Base-by-base conservation (phyloP, 2,329 filamentous ascomycete species). In the Fusarium sp. region DNA sequence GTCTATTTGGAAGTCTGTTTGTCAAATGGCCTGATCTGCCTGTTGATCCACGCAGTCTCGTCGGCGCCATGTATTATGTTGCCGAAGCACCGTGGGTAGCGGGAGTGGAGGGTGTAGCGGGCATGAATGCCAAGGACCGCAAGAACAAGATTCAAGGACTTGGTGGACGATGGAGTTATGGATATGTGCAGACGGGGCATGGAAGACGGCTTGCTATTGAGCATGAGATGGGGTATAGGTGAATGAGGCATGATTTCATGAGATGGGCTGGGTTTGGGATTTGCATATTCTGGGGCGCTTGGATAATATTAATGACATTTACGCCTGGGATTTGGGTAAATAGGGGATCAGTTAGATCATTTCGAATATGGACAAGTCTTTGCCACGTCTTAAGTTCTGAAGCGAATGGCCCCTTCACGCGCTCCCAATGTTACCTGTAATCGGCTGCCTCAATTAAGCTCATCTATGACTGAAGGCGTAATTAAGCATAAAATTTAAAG, bases 31-130 rank as follows among this genome's bases (percentile, higher is more conserved):
- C 84, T 2, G 80, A 81, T 25, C 80, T 87, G 79, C 84, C 85
- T 0, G 82, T 86, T 2, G 85, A 87, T 37, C 86, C 86, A 33
- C 83, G 85, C 25, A 86, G 80, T 5, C 77, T 88, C 11, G 85
- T 83, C 0, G 86, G 85, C 3, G 79, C 83, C 6, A 78, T 87
- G 81, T 85, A 82, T 71, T 86, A 86, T 20, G 80, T 84, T 3
- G 60, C 70, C 40, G 75, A 77, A 9, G 69, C 72, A 2, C 73
- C 73, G 0, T 75, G 73, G 73, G 59, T 76, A 0, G 52, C 58
- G n/a, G 70, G 64, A 1, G 59, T 75, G 6, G 73, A 75, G 30
- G 73, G 73, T 0, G 73, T 76, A 1, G 70, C 73, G 12, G 73
- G 67, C 0, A 75, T 76, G 73, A 69, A 50, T 8, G 35, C 73